Percentiles rank a stretch among this genome's conserved stretches.
Conservation (phyloP, 1,284 basidiomycete genomes). For the Cutaneotrichosporon dermatis region DNA sequence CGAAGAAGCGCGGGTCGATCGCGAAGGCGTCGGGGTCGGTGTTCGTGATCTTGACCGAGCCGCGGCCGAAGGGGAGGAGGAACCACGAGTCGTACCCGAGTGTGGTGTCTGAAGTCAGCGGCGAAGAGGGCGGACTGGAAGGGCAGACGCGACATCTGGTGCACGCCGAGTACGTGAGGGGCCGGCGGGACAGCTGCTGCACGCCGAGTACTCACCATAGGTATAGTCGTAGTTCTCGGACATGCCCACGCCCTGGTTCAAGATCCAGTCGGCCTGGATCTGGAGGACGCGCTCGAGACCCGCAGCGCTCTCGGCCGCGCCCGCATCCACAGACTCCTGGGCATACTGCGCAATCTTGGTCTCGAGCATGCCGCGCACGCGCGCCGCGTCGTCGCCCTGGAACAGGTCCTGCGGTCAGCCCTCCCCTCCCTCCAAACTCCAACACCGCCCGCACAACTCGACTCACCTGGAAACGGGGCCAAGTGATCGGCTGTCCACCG, state of each 20-base stretch:
- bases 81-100: slow-evolving; percentile 47
- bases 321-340: slow-evolving; percentile 35
- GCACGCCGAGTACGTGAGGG: too few relatives aligned
- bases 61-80: slow-evolving; percentile 45
- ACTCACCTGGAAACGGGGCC: slow-evolving; percentile 32
- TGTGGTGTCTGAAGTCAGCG: slow-evolving; percentile 3
- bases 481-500: slow-evolving; percentile 28
- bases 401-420: slow-evolving; percentile 23
- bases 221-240: slow-evolving; percentile 41
- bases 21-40: slow-evolving; percentile 22
- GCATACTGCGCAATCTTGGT: slow-evolving; percentile 38
- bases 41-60: slow-evolving; percentile 37
- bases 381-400: slow-evolving; percentile 20
- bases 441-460: too few relatives aligned
- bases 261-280: slow-evolving; percentile 44
- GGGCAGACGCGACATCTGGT: too few relatives aligned
- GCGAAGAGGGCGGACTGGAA: too few relatives aligned
- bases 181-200: too few relatives aligned
- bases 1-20: slow-evolving; percentile 48
- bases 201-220: slow-evolving; percentile 28
- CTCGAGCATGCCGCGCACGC: slow-evolving; percentile 22
- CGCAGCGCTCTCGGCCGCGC: slow-evolving; percentile 29
- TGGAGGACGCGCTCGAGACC: slow-evolving; percentile 34
- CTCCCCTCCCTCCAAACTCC: background rate
- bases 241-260: slow-evolving; percentile 36